Evolutionary conservation across 805 yeast genomes (phyloP).

Genomic region (Saccharomycopsis microspora): DNA sequence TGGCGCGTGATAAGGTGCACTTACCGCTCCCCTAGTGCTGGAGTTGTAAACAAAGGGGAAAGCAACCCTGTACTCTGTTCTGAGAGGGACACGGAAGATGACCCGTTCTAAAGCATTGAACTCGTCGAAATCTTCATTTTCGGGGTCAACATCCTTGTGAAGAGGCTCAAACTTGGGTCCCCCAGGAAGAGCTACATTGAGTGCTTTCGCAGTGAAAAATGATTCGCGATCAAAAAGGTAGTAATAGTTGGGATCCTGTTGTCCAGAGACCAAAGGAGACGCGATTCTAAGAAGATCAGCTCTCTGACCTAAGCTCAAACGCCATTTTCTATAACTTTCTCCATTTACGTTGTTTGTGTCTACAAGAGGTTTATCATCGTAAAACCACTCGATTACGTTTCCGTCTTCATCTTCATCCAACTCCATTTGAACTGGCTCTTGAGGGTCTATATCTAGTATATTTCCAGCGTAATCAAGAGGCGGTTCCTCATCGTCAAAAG

Average conservation of each 20-base stretch:
- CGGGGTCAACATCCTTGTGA: conserved; percentile 51
- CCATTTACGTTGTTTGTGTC: conserved; percentile 62
- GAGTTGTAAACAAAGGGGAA: conserved; percentile 80
- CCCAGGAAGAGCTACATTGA: conserved; percentile 81
- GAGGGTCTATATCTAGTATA: conserved; percentile 58
- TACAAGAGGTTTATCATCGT: conserved; percentile 61
- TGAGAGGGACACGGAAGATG: conserved; percentile 63
- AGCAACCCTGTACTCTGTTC: conserved; percentile 80
- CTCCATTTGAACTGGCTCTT: conserved; percentile 59
- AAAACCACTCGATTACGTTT: conserved; percentile 63
- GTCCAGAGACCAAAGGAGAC: conserved; percentile 56
- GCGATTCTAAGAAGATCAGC: conserved; percentile 55
- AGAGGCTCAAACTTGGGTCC: conserved; percentile 95
- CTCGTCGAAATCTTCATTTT: conserved; percentile 72
- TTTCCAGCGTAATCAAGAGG: conserved; percentile 78
- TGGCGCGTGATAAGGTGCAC: conserved; percentile 57
- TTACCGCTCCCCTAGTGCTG: conserved; percentile 50
- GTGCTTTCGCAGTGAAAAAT: conserved; percentile 82
- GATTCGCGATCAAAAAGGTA: conserved; percentile 71
- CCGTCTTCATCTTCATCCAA: conserved; percentile 55
- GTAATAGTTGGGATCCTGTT: conserved; percentile 44
- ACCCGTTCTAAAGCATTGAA: conserved; percentile 83
- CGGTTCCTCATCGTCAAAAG: conserved; percentile 96
- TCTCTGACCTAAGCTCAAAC: conserved; percentile 48
- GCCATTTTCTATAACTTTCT: conserved; percentile 67